Conservation (phyloP, 345 rosid genomes). For the Kandelia obovata region DNA sequence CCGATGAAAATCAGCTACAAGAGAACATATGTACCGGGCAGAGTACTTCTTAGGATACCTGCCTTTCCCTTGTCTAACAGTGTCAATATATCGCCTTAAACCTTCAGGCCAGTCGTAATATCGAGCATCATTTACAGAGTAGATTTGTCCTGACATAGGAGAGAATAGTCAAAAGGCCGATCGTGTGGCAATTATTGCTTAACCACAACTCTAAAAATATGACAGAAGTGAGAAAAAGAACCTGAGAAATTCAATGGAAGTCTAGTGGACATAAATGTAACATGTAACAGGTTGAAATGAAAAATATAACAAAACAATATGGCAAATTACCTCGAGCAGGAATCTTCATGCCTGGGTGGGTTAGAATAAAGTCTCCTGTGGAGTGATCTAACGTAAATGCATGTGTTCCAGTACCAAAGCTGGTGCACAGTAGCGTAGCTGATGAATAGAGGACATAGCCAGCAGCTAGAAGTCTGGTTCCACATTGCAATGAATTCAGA, state of each 20-base stretch:
- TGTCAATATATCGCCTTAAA: constrained; percentile 71
- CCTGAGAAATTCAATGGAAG: neutral
- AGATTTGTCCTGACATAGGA: constrained; percentile 67
- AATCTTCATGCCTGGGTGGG: constrained; percentile 70
- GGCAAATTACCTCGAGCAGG: constrained; percentile 66
- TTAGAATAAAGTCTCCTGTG: constrained; percentile 81
- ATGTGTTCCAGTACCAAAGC: constrained; percentile 89
- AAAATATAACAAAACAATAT: neutral
- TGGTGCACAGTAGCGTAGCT: constrained; percentile 76
- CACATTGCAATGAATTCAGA: constrained; percentile 79
- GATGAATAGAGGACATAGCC: constrained; percentile 90
- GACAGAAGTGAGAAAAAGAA: neutral
- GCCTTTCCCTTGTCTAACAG: constrained; percentile 87
- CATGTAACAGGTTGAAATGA: neutral
- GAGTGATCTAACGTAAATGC: constrained; percentile 84
- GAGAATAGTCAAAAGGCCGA: constrained; percentile 9
- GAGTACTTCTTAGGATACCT: constrained; percentile 83
- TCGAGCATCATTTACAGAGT: constrained; percentile 88
- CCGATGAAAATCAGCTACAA: constrained; percentile 91
- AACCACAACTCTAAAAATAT: neutral
- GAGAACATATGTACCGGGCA: constrained; percentile 86
- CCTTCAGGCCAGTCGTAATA: constrained; percentile 97
- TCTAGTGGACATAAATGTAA: neutral
- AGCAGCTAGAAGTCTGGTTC: constrained; percentile 70
- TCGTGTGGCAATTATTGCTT: neutral